phyloP scores from a whole-genome alignment of 192 early-diverging fungal genomes.

The Mortierella claussenii region DNA sequence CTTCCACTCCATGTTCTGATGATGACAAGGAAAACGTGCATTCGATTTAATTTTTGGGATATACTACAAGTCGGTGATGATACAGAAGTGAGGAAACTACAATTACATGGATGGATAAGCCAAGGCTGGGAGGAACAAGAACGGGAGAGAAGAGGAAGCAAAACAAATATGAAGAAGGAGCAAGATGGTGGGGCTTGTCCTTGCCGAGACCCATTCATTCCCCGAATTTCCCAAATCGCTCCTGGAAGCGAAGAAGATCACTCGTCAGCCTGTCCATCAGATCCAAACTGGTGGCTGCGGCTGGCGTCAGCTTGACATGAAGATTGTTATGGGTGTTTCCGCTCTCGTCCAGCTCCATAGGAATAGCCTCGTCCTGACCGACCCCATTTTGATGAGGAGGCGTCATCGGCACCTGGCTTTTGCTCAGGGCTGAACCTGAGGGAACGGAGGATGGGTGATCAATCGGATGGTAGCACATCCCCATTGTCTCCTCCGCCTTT shows the following conservation, averaged over 20 bases:
- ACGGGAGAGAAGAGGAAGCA: no score
- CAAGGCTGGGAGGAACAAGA: no score
- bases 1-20: no score
- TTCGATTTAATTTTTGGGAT: no score
- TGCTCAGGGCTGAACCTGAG: not conserved
- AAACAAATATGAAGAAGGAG: not conserved
- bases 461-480: no score
- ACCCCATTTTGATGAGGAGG: slow-evolving; percentile 15
- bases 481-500: not conserved
- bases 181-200: no score
- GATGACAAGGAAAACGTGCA: no score
- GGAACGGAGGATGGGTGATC: not conserved
- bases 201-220: no score
- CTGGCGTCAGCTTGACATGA: not conserved
- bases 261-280: slow-evolving; percentile 58
- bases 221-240: slow-evolving; percentile 42
- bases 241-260: slow-evolving; percentile 59
- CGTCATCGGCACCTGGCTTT: slow-evolving; percentile 22
- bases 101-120: no score
- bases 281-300: slow-evolving; percentile 40
- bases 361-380: not conserved
- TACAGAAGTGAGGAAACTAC: no score
- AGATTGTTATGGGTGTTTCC: not conserved
- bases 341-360: not conserved
- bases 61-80: no score